Evolutionary conservation across 768 basidiomycete genomes (phyloP).

Genomic region (Mycena rosella): DNA sequence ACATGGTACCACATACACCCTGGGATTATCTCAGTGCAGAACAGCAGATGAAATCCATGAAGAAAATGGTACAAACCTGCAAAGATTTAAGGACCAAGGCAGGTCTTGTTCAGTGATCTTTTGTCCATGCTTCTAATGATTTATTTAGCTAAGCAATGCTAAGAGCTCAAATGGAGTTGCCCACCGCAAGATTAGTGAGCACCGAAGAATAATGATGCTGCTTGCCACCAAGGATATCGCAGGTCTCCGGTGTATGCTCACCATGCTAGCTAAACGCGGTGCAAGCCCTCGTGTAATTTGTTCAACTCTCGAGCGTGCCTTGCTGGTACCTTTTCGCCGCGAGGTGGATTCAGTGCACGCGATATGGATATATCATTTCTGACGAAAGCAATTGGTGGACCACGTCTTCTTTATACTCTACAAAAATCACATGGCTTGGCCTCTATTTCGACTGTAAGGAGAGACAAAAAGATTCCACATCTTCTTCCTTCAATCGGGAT

Average conservation of each 20-base stretch:
- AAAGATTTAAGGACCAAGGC: conserved; percentile 4
- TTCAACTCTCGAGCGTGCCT: not conserved
- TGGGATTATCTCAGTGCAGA: conserved; percentile 12
- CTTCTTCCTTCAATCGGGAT: conserved; percentile 24
- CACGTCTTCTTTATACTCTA: conserved; percentile 35
- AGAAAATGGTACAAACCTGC: not conserved
- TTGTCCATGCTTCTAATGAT: not conserved
- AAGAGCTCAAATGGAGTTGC: not conserved
- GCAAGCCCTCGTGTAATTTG: not conserved
- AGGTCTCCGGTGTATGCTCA: conserved; percentile 19
- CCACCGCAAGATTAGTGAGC: conserved; percentile 14
- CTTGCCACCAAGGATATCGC: conserved; percentile 30
- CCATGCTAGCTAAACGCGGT: conserved; percentile 8
- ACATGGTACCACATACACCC: conserved; percentile 1
- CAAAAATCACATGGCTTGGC: conserved; percentile 39
- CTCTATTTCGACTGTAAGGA: conserved; percentile 36
- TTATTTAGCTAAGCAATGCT: not conserved
- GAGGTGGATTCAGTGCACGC: conserved; percentile 29
- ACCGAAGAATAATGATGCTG: conserved; percentile 31
- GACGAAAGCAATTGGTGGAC: conserved; percentile 42
- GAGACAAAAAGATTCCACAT: conserved; percentile 32
- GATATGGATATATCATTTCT: conserved; percentile 47
- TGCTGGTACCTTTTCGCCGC: not conserved
- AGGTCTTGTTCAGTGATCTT: not conserved
- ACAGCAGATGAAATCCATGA: not conserved